Evolutionary conservation across 352 stramenopile genomes (phyloP), one percentile per base, ranked within the genome.

Genomic region (Phytophthora pini): DNA sequence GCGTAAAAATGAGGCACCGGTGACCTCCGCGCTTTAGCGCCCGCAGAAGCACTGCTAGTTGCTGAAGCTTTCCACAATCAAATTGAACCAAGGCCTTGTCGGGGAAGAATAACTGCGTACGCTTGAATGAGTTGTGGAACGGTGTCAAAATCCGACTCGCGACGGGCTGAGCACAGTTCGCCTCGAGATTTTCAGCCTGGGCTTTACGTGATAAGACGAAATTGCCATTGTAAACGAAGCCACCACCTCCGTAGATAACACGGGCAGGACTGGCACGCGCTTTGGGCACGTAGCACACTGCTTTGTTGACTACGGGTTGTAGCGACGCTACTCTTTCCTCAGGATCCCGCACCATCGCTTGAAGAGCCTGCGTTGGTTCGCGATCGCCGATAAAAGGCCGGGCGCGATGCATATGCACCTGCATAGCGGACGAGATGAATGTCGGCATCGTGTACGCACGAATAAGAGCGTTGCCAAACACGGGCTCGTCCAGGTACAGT

Each of bases 1-100:
- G 97, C 26, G 93, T 98, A 56, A 98, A 98, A 40, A 98, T 98
- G n/a, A 98, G 74, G 6, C 89, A 97, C 22, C 97, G 86, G 65
- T 99, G 97, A 7, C 92, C 90, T 12, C 88, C 96, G 11, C 85
- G 87, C 61, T 98, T 98, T n/a, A 99, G 80, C 58, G 98, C 97
- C 4, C 92, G 95, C 15, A 99, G 75, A 68, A 99, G 96, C 31
- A 79, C 38, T 29, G 88, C 87, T 8, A 97, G 60, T 34, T 94
- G 79, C 40, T 99, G 88, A 3, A 99, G 76, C 54, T 90, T 91
- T n/a, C 95, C 90, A 58, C 96, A 98, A 76, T 99, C 97, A 65
- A 98, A 99, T 71, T 99, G 97, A 13, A 99, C 78, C 36, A 99
- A 74, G 27, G 95, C 93, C 59, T 99, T 98, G 70, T 99, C 97